Evolutionary conservation across 345 rosid species (phyloP).

Genomic region (Viola odorata): DNA sequence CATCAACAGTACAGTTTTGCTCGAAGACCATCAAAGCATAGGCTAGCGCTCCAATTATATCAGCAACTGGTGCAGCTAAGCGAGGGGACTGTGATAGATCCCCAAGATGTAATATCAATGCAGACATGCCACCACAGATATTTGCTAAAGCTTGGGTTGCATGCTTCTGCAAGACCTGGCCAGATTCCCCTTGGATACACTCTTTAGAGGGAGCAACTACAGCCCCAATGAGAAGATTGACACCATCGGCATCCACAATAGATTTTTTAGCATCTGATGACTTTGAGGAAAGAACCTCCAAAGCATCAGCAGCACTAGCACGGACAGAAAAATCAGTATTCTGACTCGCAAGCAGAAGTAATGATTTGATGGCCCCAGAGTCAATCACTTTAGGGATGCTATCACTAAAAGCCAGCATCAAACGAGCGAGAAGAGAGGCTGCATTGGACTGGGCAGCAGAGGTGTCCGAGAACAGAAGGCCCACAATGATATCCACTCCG

Average conservation of each 20-base stretch:
- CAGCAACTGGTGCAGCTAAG: conserved; percentile 67
- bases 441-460: conserved; percentile 72
- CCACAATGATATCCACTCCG: conserved; percentile 62
- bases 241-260: conserved; percentile 54
- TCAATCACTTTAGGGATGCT: conserved; percentile 62
- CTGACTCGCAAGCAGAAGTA: conserved; percentile 55
- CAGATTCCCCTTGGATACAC: conserved; percentile 55
- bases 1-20: conserved; percentile 38
- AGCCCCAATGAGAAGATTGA: conserved; percentile 63
- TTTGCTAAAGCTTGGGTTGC: conserved; percentile 76
- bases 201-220: conserved; percentile 84
- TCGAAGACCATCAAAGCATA: conserved; percentile 69
- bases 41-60: conserved; percentile 78
- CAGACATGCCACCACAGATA: conserved; percentile 69
- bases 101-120: conserved; percentile 59
- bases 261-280: conserved; percentile 56
- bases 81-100: conserved; percentile 63
- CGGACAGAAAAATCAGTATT: conserved; percentile 52
- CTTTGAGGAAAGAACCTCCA: conserved; percentile 72
- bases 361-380: conserved; percentile 63
- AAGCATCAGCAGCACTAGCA: conserved; percentile 74
- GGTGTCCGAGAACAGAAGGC: conserved; percentile 71
- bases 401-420: conserved; percentile 57
- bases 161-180: conserved; percentile 53
- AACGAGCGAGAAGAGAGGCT: conserved; percentile 80